A percentile compares a stretch with the other conserved stretches of the same genome.
Evolutionary conservation across 2,329 filamentous ascomycete genomes (phyloP).

Genomic region (Hortaea werneckii): DNA sequence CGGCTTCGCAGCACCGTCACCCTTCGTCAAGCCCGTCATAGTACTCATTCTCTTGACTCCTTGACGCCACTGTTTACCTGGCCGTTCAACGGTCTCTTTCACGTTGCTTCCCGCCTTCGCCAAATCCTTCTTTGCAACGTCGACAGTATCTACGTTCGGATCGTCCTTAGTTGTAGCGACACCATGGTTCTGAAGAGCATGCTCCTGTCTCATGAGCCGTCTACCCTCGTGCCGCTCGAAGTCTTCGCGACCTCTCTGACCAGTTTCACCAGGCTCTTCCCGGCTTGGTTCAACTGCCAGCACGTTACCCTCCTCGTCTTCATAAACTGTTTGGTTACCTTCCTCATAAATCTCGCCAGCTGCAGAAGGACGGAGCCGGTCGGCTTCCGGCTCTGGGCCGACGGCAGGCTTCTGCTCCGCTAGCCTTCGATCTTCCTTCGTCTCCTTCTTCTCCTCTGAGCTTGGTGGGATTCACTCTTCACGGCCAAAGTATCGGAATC

Average conservation of each 20-base stretch:
- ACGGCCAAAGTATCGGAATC: slow-evolving; percentile 36
- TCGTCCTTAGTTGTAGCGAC: slow-evolving; percentile 40
- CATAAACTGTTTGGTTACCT: slow-evolving; percentile 66
- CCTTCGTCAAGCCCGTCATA: slow-evolving; percentile 31
- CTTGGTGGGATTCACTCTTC: slow-evolving; percentile 27
- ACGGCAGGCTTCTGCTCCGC: slow-evolving; percentile 3
- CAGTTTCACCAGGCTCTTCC: slow-evolving; percentile 26
- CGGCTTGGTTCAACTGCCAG: slow-evolving; percentile 51
- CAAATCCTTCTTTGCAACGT: slow-evolving; percentile 25
- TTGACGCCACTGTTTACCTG: slow-evolving; percentile 29
- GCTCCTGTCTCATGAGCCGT: slow-evolving; percentile 44
- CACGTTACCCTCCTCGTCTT: slow-evolving; percentile 81
- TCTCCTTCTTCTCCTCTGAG: slow-evolving; percentile 19
- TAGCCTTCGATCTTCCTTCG: neutral
- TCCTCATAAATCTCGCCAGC: slow-evolving; percentile 67
- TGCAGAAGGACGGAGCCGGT: slow-evolving; percentile 18
- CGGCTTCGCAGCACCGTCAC: slow-evolving; percentile 21
- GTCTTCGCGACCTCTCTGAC: slow-evolving; percentile 47
- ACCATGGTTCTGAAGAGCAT: slow-evolving; percentile 27
- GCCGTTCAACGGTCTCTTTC: slow-evolving; percentile 41
- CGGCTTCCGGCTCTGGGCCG: slow-evolving; percentile 7
- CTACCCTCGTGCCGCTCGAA: slow-evolving; percentile 46
- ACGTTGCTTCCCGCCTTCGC: slow-evolving; percentile 53
- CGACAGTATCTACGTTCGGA: slow-evolving; percentile 32
- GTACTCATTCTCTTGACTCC: slow-evolving; percentile 33